Percentiles rank a stretch among this genome's conserved stretches.
Conservation (phyloP, 176 grass and related monocot genomes). For the Tuctoria greenei region DNA sequence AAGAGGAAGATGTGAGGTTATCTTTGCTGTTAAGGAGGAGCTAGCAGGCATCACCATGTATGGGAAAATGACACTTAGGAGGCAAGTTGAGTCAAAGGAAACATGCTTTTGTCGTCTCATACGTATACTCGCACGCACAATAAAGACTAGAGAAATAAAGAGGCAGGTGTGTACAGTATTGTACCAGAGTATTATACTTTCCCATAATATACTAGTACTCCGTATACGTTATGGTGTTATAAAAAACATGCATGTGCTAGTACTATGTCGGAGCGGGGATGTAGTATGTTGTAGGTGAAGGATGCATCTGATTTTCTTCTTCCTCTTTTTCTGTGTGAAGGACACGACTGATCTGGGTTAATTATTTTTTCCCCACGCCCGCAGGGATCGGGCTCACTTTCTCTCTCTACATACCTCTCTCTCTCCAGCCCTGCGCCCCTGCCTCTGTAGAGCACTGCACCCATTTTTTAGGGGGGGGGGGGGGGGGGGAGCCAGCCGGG, state of each 20-base stretch:
- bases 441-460: slow-evolving; percentile 41
- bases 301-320: slow-evolving; percentile 33
- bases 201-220: background rate
- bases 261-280: background rate
- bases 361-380: slow-evolving; percentile 70
- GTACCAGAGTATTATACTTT: background rate
- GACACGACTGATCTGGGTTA: slow-evolving; percentile 23
- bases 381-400: slow-evolving; percentile 45
- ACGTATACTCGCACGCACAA: slow-evolving; percentile 23
- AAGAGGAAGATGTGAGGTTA: slow-evolving; percentile 38
- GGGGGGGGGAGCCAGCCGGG: slow-evolving; percentile 39
- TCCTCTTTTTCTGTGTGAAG: slow-evolving; percentile 27
- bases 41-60: slow-evolving; percentile 46
- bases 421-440: slow-evolving; percentile 17
- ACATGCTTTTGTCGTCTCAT: slow-evolving; percentile 48
- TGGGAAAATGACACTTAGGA: slow-evolving; percentile 79
- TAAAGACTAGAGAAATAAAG: slow-evolving; percentile 19
- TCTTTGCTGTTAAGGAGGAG: slow-evolving; percentile 37
- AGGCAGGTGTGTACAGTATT: slow-evolving; percentile 3
- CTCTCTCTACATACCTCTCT: slow-evolving; percentile 33
- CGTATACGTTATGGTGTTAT: background rate
- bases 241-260: background rate
- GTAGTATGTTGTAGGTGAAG: slow-evolving; percentile 26
- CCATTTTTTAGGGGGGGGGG: slow-evolving; percentile 57
- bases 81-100: slow-evolving; percentile 49